Percentiles rank a stretch among this genome's conserved stretches.
phyloP scores from a whole-genome alignment of 805 yeast genomes.

The Candida chilensis region DNA sequence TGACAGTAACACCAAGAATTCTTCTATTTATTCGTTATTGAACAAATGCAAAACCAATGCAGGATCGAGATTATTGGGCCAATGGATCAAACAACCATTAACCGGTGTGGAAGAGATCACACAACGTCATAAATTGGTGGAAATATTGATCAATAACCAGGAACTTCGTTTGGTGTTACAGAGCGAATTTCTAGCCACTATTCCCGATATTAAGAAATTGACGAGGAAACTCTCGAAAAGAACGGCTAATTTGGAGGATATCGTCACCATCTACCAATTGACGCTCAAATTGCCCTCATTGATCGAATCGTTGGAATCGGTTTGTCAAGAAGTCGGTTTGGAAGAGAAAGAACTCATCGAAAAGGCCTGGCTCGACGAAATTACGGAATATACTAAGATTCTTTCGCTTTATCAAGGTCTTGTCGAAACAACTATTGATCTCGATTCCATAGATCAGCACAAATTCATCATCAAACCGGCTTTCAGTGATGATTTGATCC shows the following conservation, averaged over 20 bases:
- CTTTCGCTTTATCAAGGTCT: conserved; percentile 69
- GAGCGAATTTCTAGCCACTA: conserved; percentile 54
- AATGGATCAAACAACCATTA: conserved; percentile 95
- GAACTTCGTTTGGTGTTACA: conserved; percentile 57
- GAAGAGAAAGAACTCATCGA: conserved; percentile 24
- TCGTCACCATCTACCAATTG: conserved; percentile 80
- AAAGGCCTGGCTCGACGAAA: conserved; percentile 48
- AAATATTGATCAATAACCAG: conserved; percentile 59
- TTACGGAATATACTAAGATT: conserved; percentile 38
- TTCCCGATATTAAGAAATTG: conserved; percentile 79
- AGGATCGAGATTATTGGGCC: conserved; percentile 82
- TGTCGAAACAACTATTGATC: conserved; percentile 87
- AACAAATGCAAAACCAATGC: conserved; percentile 84
- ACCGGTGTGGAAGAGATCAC: conserved; percentile 51
- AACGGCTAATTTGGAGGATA: conserved; percentile 73
- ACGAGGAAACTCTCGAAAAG: conserved; percentile 50
- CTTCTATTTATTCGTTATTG: conserved; percentile 71
- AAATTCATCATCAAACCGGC: conserved; percentile 86
- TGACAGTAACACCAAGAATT: conserved; percentile 13
- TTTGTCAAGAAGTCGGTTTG: conserved; percentile 22
- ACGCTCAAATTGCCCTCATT: conserved; percentile 64
- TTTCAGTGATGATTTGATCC: conserved; percentile 69
- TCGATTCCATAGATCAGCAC: conserved; percentile 71
- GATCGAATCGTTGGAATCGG: conserved; percentile 37
- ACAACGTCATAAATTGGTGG: conserved; percentile 71